phyloP scores from a whole-genome alignment of 73 alveolate genomes.

The Tetrahymena malaccensis region DNA sequence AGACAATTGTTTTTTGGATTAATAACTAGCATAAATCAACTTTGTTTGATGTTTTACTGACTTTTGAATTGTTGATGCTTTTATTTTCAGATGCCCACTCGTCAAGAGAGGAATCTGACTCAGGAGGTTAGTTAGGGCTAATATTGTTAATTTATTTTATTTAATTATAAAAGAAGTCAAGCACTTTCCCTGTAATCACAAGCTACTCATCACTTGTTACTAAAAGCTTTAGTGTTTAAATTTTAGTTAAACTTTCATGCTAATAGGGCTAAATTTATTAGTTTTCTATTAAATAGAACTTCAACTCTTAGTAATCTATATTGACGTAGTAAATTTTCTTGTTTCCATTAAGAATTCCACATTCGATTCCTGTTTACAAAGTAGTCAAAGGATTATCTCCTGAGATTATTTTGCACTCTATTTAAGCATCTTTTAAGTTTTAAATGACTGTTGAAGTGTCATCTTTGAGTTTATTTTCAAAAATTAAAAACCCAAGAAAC shows the following conservation, averaged over 20 bases:
- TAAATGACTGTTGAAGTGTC: conserved; percentile 12
- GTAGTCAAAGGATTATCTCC: conserved; percentile 39
- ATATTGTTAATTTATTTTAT: neutral
- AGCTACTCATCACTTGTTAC: neutral
- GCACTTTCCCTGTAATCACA: neutral
- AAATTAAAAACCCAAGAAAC: conserved; percentile 10
- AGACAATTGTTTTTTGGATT: neutral
- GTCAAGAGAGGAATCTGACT: neutral
- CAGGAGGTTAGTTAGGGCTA: neutral
- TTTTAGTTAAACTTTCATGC: neutral
- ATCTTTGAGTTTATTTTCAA: conserved; percentile 26
- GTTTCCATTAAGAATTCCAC: neutral
- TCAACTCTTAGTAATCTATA: neutral
- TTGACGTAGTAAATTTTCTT: neutral
- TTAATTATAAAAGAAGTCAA: neutral
- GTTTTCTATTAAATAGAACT: neutral
- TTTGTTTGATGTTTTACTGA: neutral
- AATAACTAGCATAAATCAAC: neutral
- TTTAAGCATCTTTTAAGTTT: conserved; percentile 1
- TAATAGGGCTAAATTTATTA: neutral
- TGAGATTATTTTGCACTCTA: conserved; percentile 20
- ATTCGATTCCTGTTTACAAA: conserved; percentile 3
- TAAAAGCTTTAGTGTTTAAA: neutral
- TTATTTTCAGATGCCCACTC: neutral
- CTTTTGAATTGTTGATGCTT: neutral